Evolutionary conservation across 257 asterid genomes (phyloP), one percentile per base, ranked within the genome.

Genomic region (Nicotiana obtusifolia): DNA sequence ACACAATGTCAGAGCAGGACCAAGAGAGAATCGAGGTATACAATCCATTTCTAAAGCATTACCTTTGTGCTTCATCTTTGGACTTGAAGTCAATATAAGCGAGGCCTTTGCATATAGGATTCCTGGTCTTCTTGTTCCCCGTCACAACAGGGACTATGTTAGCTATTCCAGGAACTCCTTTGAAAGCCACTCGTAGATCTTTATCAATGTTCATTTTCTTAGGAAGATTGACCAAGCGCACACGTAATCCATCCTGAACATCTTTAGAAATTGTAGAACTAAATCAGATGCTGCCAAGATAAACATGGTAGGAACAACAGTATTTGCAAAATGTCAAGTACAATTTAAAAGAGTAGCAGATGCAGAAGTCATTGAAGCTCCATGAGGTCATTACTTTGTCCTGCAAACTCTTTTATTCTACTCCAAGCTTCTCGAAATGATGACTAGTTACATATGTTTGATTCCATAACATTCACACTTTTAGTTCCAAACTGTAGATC

Each of bases 91-190:
- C 85, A 30, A 94, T 71, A 30, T 89, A 93, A 85, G 98, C 98
- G 66, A 93, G 54, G 71, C 99, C 99, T 89, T 89, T 94, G 89
- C 99, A 96, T 68, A 93, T 84, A 5, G 99, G 98, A 81, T 96
- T 98, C 87, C 97, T 89, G 14, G 99, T 96, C 84, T 88, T 96
- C 82, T 87, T 89, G 83, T 92, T 96, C 68, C 98, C 99, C 64
- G 92, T 86, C 85, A 93, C 98, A 79, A 88, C 87, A 30, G 99
- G 99, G 61, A 84, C 86, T 79, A 94, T 94, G 68, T 89, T 85
- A 67, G 86, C 71, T 64, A 96, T 83, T 84, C 98, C 99, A 44
- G 93, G 85, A 81, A 90, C 92, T 80, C 89, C 97, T 85, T 89
- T 81, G 82, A 93, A 94, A 77, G 98, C 95, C 61, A 82, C 60